Evolutionary conservation across 495 filamentous ascomycete genomes (phyloP).

Genomic region (Rhypophila decipiens): DNA sequence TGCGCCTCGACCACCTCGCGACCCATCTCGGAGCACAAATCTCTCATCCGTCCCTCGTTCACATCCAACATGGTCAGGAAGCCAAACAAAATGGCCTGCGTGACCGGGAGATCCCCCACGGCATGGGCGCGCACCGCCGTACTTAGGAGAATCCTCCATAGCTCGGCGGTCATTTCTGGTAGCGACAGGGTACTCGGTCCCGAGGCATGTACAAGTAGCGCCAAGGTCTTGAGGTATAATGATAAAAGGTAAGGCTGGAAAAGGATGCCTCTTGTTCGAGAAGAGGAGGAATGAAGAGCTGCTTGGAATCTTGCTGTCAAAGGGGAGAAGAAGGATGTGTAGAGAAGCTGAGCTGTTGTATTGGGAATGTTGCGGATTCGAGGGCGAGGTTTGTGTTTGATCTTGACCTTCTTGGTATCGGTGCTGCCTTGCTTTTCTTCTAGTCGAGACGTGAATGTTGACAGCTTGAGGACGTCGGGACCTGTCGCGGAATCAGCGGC

Average conservation of each 20-base stretch:
- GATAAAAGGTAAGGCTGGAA: conserved; percentile 56
- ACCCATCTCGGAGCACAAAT: conserved; percentile 58
- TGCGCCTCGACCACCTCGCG: conserved; percentile 51
- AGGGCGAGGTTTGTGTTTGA: conserved; percentile 27
- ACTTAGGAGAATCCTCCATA: conserved; percentile 60
- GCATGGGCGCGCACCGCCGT: conserved; percentile 29
- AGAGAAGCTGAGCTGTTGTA: conserved; percentile 65
- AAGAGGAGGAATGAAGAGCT: conserved; percentile 38
- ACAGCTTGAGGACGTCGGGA: conserved; percentile 75
- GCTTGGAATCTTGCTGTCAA: conserved; percentile 54
- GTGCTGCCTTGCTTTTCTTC: conserved; percentile 11
- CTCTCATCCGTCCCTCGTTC: conserved; percentile 72
- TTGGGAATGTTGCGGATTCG: conserved; percentile 65
- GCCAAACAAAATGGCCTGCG: conserved; percentile 68
- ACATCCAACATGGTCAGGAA: conserved; percentile 78
- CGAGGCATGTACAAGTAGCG: conserved; percentile 57
- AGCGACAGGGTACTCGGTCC: conserved; percentile 56
- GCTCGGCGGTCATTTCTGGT: conserved; percentile 62
- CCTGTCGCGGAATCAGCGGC: conserved; percentile 67
- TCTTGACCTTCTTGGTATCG: conserved; percentile 17
- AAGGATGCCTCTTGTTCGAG: conserved; percentile 40
- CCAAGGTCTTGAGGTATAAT: conserved; percentile 58
- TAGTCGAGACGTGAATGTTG: conserved; percentile 39
- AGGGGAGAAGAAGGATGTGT: conserved; percentile 76
- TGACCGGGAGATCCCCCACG: conserved; percentile 54